Evolutionary conservation across 768 basidiomycete genomes (phyloP).

Genomic region (Phylloporus rhodoxanthus): DNA sequence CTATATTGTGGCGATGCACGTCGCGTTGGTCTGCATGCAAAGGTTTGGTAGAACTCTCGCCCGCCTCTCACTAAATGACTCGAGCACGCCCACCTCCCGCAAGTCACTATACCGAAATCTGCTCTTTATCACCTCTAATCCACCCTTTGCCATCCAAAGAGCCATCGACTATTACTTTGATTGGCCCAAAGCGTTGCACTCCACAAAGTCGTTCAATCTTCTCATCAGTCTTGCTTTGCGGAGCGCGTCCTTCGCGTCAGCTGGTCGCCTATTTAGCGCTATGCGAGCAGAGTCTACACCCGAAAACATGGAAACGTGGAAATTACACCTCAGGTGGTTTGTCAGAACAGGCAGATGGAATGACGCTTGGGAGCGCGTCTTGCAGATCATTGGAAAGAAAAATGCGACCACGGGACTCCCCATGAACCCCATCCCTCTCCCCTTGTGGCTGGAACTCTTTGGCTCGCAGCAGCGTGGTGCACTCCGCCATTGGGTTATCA

Average conservation of each 20-base stretch:
- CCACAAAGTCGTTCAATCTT: conserved; percentile 40
- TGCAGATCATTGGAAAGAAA: conserved; percentile 15
- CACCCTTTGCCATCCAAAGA: conserved; percentile 10
- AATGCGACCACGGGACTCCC: conserved; percentile 1
- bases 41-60: neutral
- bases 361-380: conserved; percentile 47
- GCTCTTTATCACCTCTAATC: conserved; percentile 19
- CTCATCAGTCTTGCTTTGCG: conserved; percentile 47
- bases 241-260: conserved; percentile 43
- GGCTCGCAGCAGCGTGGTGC: conserved; percentile 37
- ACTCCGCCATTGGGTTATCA: conserved; percentile 17
- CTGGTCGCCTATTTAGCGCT: conserved; percentile 37
- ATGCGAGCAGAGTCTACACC: conserved; percentile 43
- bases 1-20: neutral
- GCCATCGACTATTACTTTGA: conserved; percentile 25
- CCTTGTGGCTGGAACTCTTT: conserved; percentile 61
- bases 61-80: neutral
- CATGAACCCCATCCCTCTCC: conserved; percentile 32
- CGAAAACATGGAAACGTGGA: conserved; percentile 49
- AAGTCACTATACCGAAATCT: conserved; percentile 32
- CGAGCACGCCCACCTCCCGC: conserved; percentile 22
- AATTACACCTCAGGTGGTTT: conserved; percentile 51
- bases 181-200: conserved; percentile 28
- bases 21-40: neutral
- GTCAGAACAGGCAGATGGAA: conserved; percentile 53